Evolutionary conservation across 2,329 filamentous ascomycete species (phyloP), one percentile per base, ranked within the genome.

Genomic region (Ceratocystis cubensis): DNA sequence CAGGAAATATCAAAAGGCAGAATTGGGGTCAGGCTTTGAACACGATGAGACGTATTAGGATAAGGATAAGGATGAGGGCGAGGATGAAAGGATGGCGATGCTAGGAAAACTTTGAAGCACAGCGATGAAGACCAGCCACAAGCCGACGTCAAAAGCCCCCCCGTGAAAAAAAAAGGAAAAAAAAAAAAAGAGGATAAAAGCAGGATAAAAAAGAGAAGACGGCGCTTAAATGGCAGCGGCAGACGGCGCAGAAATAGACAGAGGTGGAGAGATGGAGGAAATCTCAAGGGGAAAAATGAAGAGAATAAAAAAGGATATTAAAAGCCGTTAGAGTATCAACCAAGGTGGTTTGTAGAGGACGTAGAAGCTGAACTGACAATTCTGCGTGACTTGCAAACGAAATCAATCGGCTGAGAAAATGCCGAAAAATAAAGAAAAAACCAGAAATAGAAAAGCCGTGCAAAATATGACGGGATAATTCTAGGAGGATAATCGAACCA

Each of bases 71-170:
- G 37, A 33, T 17, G 33, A 46, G 44, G 61, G 17, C 45, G 20
- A 45, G 61, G 45, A 63, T 17, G 37, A 63, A 22, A 61, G 56
- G 15, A 59, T 30, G 56, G 56, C 28, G 56, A 59, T 48, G 61
- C 41, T 37, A 28, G 46, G 30, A 63, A 48, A 53, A 22, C 15
- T 41, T 53, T 53, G 48, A 53, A 53, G 48, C 20, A 53, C 44
- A 20, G 61, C 25, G 61, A 63, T 48, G 30, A 30, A 63, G 41
- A 22, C 22, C 28, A 63, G 46, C 28, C 20, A 46, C 25, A 63
- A 41, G 46, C 17, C 20, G 37, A 45, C 13, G 61, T 10, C 22
- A 20, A 25, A 17, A n/a, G 15, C 33, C 5, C 20, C 5, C 17
- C 48, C 5, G 20, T 20, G n/a, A 45, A 45, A 62, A 37, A 15